Conservation (phyloP, 805 yeast genomes). For the Saccharomycodes ludwigii region DNA sequence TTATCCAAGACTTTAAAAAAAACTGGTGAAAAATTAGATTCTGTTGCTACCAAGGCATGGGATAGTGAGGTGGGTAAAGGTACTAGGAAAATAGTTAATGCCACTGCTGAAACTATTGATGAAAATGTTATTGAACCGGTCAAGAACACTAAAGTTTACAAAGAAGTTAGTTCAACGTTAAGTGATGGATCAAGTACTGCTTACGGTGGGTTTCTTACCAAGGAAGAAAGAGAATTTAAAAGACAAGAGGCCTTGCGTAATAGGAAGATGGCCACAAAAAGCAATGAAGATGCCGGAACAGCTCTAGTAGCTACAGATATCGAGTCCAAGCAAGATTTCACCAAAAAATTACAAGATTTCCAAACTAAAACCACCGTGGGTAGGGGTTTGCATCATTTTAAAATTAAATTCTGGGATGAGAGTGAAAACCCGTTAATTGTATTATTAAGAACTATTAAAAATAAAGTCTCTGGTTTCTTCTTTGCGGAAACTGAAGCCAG, state of each 20-base stretch:
- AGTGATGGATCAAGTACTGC: constrained; percentile 83
- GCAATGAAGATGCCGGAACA: constrained; percentile 72
- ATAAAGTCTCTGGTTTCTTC: constrained; percentile 64
- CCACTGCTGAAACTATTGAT: constrained; percentile 77
- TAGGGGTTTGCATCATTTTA: constrained; percentile 44
- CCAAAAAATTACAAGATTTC: constrained; percentile 54
- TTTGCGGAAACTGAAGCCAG: constrained; percentile 96
- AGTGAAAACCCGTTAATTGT: constrained; percentile 86
- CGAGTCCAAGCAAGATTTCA: constrained; percentile 55
- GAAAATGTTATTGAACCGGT: constrained; percentile 85
- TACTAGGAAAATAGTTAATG: constrained; percentile 74
- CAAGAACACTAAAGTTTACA: constrained; percentile 77
- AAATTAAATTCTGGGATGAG: constrained; percentile 72
- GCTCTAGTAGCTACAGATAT: constrained; percentile 73
- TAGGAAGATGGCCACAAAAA: constrained; percentile 55
- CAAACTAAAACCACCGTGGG: constrained; percentile 55
- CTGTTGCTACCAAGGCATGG: constrained; percentile 87
- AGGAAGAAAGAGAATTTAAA: constrained; percentile 66
- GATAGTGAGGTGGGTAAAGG: constrained; percentile 85
- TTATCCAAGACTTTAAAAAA: constrained; percentile 64
- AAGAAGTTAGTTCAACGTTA: constrained; percentile 76
- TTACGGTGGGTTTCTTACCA: constrained; percentile 86
- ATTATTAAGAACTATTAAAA: constrained; percentile 63
- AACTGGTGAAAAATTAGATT: constrained; percentile 91
- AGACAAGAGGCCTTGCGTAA: constrained; percentile 52